Evolutionary conservation across 768 basidiomycete species (phyloP).

Genomic region (Collybia sordida): DNA sequence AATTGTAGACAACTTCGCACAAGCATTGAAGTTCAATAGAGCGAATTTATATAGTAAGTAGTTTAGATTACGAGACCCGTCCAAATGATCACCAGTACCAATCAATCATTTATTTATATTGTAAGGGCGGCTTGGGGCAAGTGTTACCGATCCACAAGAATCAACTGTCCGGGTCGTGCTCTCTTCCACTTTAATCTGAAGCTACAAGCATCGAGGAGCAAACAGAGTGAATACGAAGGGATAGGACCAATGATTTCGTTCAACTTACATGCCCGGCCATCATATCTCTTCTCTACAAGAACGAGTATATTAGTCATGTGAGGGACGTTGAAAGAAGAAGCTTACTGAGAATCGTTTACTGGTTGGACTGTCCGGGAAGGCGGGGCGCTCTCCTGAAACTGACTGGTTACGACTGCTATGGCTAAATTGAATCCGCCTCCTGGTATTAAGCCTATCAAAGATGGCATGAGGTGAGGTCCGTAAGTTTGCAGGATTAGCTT

Average conservation of each 20-base stretch:
- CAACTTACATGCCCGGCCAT: neutral
- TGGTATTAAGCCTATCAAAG: constrained; percentile 32
- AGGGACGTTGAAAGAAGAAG: neutral
- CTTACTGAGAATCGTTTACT: neutral
- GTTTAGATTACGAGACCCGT: too few species aligned
- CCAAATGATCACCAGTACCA: too few species aligned
- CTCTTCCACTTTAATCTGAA: constrained; percentile 14
- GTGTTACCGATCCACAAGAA: neutral
- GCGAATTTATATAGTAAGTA: too few species aligned
- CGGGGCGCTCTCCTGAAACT: neutral
- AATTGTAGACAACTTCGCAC: too few species aligned
- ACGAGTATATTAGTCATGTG: neutral
- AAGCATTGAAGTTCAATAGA: too few species aligned
- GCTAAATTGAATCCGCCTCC: constrained; percentile 24
- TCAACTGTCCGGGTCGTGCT: constrained; percentile 7
- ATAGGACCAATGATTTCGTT: neutral
- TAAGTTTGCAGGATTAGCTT: constrained; percentile 7
- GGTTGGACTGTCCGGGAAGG: neutral
- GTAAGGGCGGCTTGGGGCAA: too few species aligned
- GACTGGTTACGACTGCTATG: neutral
- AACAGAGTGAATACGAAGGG: neutral
- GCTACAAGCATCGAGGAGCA: neutral
- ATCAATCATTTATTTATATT: too few species aligned
- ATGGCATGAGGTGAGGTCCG: neutral
- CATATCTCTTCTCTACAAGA: neutral